Evolutionary conservation across 2,329 filamentous ascomycete species (phyloP).

Genomic region (Ophidiomyces ophidiicola): DNA sequence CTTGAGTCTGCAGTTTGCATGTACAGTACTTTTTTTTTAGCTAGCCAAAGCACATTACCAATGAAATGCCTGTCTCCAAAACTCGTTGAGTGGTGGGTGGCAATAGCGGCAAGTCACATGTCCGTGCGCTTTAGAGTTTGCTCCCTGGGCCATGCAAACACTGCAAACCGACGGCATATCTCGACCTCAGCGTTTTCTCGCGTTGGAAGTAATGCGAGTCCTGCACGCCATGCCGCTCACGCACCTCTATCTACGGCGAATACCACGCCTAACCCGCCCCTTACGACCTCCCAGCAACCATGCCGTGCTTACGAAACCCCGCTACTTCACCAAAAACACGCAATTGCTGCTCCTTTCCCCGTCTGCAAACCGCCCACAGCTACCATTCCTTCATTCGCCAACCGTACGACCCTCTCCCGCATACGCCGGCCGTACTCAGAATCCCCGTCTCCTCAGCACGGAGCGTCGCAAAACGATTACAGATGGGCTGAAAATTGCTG

Average conservation of each 20-base stretch:
- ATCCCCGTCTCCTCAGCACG: constrained; percentile 41
- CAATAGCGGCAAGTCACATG: no score
- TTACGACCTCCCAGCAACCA: constrained; percentile 25
- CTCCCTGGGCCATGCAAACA: no score
- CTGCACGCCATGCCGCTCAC: constrained; percentile 24
- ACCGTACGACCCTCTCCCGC: constrained; percentile 32
- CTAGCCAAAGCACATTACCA: no score
- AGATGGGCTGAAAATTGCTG: constrained; percentile 55
- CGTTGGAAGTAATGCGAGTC: constrained; percentile 12
- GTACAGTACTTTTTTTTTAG: no score
- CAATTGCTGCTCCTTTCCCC: constrained; percentile 42
- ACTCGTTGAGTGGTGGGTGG: no score
- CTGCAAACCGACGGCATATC: constrained; percentile 12
- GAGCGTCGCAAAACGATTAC: constrained; percentile 59
- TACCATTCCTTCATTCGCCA: constrained; percentile 53
- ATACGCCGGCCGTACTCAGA: constrained; percentile 13
- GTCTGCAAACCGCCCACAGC: constrained; percentile 45
- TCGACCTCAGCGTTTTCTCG: not conserved
- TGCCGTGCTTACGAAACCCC: constrained; percentile 20
- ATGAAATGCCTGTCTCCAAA: no score
- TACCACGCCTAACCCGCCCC: constrained; percentile 29
- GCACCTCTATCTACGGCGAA: constrained; percentile 28
- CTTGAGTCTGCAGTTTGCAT: no score
- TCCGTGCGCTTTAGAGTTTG: no score
- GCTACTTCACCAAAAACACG: constrained; percentile 48